Percentiles rank a stretch among this genome's conserved stretches.
These are phyloP conservation scores for Ophiostoma sp. DNA, from an alignment of 2,329 filamentous ascomycete genomes.

Conservation along the genomic window DNA sequence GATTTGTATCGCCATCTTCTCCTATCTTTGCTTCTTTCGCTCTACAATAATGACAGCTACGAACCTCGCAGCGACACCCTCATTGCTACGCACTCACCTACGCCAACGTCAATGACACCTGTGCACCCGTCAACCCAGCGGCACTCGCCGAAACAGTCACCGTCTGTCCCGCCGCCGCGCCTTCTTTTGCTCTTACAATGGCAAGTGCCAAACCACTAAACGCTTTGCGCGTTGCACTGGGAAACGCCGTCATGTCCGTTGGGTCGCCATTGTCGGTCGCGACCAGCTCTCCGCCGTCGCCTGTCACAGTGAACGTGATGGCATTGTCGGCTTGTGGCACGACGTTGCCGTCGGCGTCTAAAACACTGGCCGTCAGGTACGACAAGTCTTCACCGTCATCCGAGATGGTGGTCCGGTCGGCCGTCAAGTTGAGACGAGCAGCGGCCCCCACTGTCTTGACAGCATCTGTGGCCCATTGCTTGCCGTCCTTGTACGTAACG, in stretches of 20 bases:
- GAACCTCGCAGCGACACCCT: too few species aligned
- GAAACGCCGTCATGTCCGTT: constrained; percentile 46
- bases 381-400: constrained; percentile 49
- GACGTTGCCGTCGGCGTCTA: constrained; percentile 45
- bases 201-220: constrained; percentile 45
- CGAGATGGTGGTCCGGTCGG: constrained; percentile 42
- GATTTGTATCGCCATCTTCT: not conserved
- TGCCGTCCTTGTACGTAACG: constrained; percentile 49
- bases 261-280: constrained; percentile 55
- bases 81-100: not conserved
- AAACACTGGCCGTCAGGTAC: constrained; percentile 48
- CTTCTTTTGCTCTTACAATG: constrained; percentile 40
- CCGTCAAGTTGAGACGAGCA: constrained; percentile 39
- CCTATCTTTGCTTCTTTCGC: not conserved
- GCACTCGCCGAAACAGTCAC: constrained; percentile 28
- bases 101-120: constrained; percentile 24
- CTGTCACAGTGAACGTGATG: constrained; percentile 47
- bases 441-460: constrained; percentile 46
- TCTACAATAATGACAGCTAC: not conserved
- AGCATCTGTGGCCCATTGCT: constrained; percentile 47
- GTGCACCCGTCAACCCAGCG: constrained; percentile 24
- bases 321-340: constrained; percentile 46
- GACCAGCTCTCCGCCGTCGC: constrained; percentile 46
- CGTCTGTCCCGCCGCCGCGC: constrained; percentile 20
- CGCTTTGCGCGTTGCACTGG: constrained; percentile 42